phyloP scores from a whole-genome alignment of 495 filamentous ascomycete genomes.

The Daldinia bambusicola region DNA sequence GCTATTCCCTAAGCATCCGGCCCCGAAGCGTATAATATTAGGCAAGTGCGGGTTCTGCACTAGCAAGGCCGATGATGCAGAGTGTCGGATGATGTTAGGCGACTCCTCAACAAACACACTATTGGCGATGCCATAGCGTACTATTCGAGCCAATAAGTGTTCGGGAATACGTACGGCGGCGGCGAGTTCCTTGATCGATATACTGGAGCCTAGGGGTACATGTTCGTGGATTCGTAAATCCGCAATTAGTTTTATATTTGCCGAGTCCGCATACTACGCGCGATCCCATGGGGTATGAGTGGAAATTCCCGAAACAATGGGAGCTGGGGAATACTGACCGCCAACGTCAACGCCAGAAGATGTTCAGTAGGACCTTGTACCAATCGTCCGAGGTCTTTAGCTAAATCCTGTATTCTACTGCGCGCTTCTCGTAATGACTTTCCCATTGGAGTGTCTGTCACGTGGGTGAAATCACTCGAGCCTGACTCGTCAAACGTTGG shows the following conservation, averaged over 20 bases:
- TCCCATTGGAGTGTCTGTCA: slow-evolving; percentile 20
- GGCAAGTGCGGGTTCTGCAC: slow-evolving; percentile 81
- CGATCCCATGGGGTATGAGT: not conserved
- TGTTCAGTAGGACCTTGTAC: slow-evolving; percentile 35
- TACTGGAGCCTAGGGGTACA: slow-evolving; percentile 45
- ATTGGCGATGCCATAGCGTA: slow-evolving; percentile 52
- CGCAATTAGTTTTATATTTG: slow-evolving; percentile 24
- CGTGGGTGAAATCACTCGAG: slow-evolving; percentile 24
- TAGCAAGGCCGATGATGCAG: slow-evolving; percentile 52
- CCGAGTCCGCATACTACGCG: slow-evolving; percentile 14
- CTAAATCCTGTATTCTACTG: slow-evolving; percentile 27
- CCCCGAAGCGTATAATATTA: slow-evolving; percentile 79
- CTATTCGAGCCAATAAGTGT: slow-evolving; percentile 44
- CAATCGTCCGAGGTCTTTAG: slow-evolving; percentile 31
- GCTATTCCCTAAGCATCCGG: slow-evolving; percentile 32
- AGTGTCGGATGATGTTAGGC: slow-evolving; percentile 49
- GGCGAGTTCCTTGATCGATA: slow-evolving; percentile 44
- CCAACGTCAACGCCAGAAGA: slow-evolving; percentile 29
- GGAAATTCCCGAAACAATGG: not conserved
- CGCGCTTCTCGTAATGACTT: slow-evolving; percentile 27
- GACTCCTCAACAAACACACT: slow-evolving; percentile 48
- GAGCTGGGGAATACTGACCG: slow-evolving; percentile 22
- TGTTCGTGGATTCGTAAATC: slow-evolving; percentile 47
- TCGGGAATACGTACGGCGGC: slow-evolving; percentile 38
- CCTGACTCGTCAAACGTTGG: slow-evolving; percentile 34